Evolutionary conservation across 208 protist genomes (phyloP).

Genomic region (Trypanosoma rangeli): DNA sequence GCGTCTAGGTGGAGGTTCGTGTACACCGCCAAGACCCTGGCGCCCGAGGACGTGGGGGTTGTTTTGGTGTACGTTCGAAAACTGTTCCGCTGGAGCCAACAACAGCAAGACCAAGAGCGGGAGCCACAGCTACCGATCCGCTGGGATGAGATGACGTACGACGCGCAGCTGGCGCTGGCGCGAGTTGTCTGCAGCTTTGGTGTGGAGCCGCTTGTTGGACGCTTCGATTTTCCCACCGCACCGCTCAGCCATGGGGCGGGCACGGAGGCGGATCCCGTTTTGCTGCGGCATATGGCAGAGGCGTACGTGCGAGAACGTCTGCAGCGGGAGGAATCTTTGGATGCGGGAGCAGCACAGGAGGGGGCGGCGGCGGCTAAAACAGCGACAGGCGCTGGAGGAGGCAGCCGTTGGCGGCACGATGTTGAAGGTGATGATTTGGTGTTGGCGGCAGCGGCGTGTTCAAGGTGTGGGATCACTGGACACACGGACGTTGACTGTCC

Average conservation of each 20-base stretch:
- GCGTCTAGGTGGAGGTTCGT: constrained; percentile 23
- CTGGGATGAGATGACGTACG: constrained; percentile 74
- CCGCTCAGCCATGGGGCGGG: constrained; percentile 8
- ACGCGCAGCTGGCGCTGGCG: constrained; percentile 55
- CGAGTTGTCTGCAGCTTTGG: constrained; percentile 68
- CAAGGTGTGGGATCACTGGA: constrained; percentile 54
- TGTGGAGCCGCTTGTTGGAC: constrained; percentile 35
- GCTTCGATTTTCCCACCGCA: constrained; percentile 16
- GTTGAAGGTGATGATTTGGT: constrained; percentile 28
- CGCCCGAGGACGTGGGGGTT: constrained; percentile 71
- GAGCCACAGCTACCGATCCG: constrained; percentile 49
- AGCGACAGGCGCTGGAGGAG: not conserved
- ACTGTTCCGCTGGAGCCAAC: constrained; percentile 19
- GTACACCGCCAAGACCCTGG: constrained; percentile 39
- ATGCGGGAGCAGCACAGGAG: not conserved
- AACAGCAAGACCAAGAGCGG: constrained; percentile 1
- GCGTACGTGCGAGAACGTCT: constrained; percentile 14
- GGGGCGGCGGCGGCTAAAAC: not conserved
- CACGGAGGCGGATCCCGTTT: constrained; percentile 17
- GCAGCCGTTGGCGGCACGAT: constrained; percentile 7
- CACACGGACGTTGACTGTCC: constrained; percentile 50
- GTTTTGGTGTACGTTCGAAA: constrained; percentile 74
- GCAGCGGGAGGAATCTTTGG: not conserved
- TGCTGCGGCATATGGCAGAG: constrained; percentile 38
- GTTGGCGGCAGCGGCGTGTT: constrained; percentile 40